Base-by-base conservation (phyloP, 345 rosid species). In the Brassica cretica region DNA sequence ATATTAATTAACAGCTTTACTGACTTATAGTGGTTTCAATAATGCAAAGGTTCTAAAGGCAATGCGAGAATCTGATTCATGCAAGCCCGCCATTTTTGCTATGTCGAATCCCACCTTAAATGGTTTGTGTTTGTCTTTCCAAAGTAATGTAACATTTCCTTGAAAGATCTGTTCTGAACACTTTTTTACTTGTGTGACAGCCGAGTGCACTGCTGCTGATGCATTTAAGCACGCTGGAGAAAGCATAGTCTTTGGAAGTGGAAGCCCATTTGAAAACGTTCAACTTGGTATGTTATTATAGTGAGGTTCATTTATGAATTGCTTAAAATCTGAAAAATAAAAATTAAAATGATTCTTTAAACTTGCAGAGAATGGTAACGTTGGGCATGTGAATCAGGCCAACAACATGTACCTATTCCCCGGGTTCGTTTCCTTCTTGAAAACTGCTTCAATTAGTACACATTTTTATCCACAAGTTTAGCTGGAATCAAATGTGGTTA, bases 401-500 rank as follows among this genome's bases (percentile, higher is more conserved):
- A 95, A 95, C 84, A 95, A 95, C 84, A 93, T 95, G 98, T 95
- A 95, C 85, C 88, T 95, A 68, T 95, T 95, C 85, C 99, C 99
- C 0, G 99, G 99, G 97, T 95, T 65, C 53, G 98, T 78, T 37
- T 76, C 84, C 56, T 60, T 56, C 76, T 68, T 69, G 27, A 14
- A 69, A 73, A 67, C 83, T 33, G 51, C 6, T 75, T 64, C 8
- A 32, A 4, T 75, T 6, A 6, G 6, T 35, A 27, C 60, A 59
- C 37, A 29, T 65, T 59, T 39, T 9, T 6, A 21, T 70, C 37
- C 35, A 37, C 30, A 63, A 29, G 37, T 30, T 3, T 73, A 6
- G 8, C 19, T 63, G 32, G 75, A 14, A 63, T 55, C 11, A 19
- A 67, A 21, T 69, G 33, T 55, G 67, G 24, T 72, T 24, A 62